Evolutionary conservation across 2,329 filamentous ascomycete species (phyloP), one percentile per base, ranked within the genome.

Genomic region (Monilinia vaccinii-corymbosi): DNA sequence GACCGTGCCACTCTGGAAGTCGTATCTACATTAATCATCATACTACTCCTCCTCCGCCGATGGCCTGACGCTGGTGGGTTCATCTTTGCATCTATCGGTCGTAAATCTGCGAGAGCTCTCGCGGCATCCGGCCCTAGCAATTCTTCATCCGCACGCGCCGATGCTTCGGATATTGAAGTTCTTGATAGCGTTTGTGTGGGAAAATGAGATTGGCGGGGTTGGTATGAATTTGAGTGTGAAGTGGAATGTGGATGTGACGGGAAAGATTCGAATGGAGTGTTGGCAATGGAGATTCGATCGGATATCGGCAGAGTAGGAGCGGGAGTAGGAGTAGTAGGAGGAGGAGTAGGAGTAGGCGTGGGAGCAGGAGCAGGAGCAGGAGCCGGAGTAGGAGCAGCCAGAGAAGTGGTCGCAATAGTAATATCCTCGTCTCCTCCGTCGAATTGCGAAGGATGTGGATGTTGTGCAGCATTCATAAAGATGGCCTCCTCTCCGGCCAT

Each of bases 11-110:
- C 60, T 51, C 34, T 53, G 23, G 60, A 62, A 44, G 38, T 61
- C 32, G 38, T 31, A 46, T 68, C 64, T 14, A 68, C 11, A 11
- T 59, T 59, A 36, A 68, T 71, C 63, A 72, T 69, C 56, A 71
- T 51, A 60, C 67, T 71, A 50, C 68, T 72, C 56, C 66, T 62
- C 64, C 70, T 67, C 63, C 70, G 62, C 59, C 70, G 62, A 61
- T 71, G 70, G 31, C 69, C 69, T n/a, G 66, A 67, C 21, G 62
- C 55, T 48, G 62, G 62, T 10, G 50, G 10, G 40, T 66, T 62
- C 45, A 68, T 68, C 65, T 69, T 69, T 46, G 52, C 44, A 61
- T 68, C 64, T 38, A 47, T 58, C 23, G 62, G 46, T 32, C 62
- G 58, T 58, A 62, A 60, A 61, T 61, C 53, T 60, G 64, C 64